phyloP scores from a whole-genome alignment of 2,329 filamentous ascomycete species.

The Colletotrichum shisoi region DNA sequence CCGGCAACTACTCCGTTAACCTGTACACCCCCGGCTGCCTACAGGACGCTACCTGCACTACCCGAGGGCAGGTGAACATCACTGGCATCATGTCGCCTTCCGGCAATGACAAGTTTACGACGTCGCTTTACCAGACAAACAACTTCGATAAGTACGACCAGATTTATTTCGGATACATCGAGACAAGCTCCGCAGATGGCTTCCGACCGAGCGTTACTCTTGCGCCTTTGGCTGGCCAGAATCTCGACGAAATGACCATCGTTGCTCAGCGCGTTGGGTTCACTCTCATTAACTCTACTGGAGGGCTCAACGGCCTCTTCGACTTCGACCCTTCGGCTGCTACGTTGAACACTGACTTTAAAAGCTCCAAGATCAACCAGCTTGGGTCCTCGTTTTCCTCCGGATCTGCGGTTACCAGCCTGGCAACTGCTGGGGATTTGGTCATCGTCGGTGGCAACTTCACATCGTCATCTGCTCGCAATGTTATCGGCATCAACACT shows the following conservation, averaged over 20 bases:
- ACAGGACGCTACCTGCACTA: constrained; percentile 77
- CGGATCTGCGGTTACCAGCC: constrained; percentile 72
- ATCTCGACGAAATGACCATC: constrained; percentile 69
- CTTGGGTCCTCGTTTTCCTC: constrained; percentile 74
- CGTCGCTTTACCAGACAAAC: constrained; percentile 85
- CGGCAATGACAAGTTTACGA: constrained; percentile 60
- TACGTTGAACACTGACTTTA: constrained; percentile 68
- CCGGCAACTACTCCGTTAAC: constrained; percentile 89
- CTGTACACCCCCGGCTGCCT: constrained; percentile 92
- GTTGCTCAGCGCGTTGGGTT: constrained; percentile 93
- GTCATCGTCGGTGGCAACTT: constrained; percentile 88
- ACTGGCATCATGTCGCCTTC: constrained; percentile 72
- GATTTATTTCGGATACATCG: constrained; percentile 85
- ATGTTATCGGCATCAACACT: constrained; percentile 78
- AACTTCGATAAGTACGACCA: constrained; percentile 96
- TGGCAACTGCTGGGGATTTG: constrained; percentile 70
- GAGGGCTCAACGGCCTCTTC: constrained; percentile 86
- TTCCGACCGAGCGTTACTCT: constrained; percentile 86
- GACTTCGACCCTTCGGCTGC: constrained; percentile 78
- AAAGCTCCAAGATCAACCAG: constrained; percentile 76
- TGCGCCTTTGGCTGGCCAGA: constrained; percentile 71
- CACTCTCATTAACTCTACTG: constrained; percentile 74
- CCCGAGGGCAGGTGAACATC: constrained; percentile 82
- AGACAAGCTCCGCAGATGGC: constrained; percentile 68
- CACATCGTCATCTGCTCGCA: constrained; percentile 69